phyloP scores from a whole-genome alignment of 164 flowering plant species.

The Liquidambar formosana region DNA sequence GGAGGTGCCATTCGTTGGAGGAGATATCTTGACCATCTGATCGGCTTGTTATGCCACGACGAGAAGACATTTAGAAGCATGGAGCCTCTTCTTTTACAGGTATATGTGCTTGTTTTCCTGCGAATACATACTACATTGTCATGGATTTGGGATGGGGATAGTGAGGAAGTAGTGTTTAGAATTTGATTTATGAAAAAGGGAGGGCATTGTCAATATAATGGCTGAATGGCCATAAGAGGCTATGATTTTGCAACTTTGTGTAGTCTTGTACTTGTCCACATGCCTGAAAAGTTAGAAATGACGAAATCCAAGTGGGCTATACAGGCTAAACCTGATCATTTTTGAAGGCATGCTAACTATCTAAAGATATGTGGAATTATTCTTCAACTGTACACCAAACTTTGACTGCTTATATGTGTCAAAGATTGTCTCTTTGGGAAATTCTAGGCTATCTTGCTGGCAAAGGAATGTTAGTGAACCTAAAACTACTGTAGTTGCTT shows the following conservation, averaged over 20 bases:
- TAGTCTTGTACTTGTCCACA: background rate
- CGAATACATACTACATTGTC: background rate
- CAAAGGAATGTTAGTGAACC: too few relatives aligned
- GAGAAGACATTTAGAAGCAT: conserved; percentile 50
- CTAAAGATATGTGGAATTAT: background rate
- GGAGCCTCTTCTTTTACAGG: conserved; percentile 98
- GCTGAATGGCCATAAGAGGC: too few relatives aligned
- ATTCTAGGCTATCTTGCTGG: too few relatives aligned
- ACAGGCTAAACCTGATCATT: background rate
- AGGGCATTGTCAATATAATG: too few relatives aligned
- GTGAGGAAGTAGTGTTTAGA: too few relatives aligned
- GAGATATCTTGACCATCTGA: conserved; percentile 83
- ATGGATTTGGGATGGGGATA: background rate
- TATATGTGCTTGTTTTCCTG: conserved; percentile 7
- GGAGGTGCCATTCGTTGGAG: conserved; percentile 95
- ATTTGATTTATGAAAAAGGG: too few relatives aligned
- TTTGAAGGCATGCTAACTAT: background rate
- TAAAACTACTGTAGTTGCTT: too few relatives aligned
- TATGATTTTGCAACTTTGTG: too few relatives aligned
- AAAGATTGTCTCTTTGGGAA: background rate
- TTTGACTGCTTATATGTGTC: background rate
- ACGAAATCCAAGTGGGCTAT: background rate
- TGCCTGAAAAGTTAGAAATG: background rate
- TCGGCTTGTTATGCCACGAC: conserved; percentile 65
- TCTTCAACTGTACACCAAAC: background rate